Percentiles rank a stretch among this genome's conserved stretches.
Evolutionary conservation across 441 rosid species (phyloP).

Genomic region (Brassica hybrid): DNA sequence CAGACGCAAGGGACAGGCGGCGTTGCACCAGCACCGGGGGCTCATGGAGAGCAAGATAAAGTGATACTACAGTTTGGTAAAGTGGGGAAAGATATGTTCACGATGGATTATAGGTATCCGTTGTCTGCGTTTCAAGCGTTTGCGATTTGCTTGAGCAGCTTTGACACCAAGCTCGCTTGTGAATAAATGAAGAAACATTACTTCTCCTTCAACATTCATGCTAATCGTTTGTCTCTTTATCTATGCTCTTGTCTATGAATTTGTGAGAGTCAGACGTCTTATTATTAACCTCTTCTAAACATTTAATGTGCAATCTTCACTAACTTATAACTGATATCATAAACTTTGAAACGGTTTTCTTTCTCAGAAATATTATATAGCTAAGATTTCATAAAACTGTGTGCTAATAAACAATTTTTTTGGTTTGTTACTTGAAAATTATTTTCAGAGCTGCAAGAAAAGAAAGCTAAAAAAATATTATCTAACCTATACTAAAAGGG

Average conservation of each 20-base stretch:
- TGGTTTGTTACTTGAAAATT: background rate
- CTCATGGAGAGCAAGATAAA: constrained; percentile 53
- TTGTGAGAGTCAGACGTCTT: constrained; percentile 34
- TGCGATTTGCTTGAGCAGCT: constrained; percentile 67
- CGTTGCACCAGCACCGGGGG: constrained; percentile 41
- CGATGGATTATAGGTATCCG: constrained; percentile 63
- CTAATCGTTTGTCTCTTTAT: constrained; percentile 34
- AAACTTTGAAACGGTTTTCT: background rate
- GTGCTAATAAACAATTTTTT: too few relatives aligned
- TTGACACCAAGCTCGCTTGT: constrained; percentile 67
- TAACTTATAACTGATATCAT: background rate
- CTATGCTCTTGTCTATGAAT: constrained; percentile 10
- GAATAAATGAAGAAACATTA: constrained; percentile 43
- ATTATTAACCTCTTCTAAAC: background rate
- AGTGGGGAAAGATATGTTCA: constrained; percentile 62
- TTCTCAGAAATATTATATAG: too few relatives aligned
- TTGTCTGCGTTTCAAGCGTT: constrained; percentile 65
- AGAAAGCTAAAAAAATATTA: background rate
- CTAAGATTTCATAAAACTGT: too few relatives aligned
- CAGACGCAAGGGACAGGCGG: constrained; percentile 39
- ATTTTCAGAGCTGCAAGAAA: background rate
- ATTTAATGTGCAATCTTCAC: background rate
- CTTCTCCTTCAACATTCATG: constrained; percentile 20
- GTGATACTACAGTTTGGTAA: constrained; percentile 65
- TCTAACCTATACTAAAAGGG: too few relatives aligned